phyloP scores from a whole-genome alignment of 176 grass and related monocot genomes.

The Puccinellia tenuiflora region DNA sequence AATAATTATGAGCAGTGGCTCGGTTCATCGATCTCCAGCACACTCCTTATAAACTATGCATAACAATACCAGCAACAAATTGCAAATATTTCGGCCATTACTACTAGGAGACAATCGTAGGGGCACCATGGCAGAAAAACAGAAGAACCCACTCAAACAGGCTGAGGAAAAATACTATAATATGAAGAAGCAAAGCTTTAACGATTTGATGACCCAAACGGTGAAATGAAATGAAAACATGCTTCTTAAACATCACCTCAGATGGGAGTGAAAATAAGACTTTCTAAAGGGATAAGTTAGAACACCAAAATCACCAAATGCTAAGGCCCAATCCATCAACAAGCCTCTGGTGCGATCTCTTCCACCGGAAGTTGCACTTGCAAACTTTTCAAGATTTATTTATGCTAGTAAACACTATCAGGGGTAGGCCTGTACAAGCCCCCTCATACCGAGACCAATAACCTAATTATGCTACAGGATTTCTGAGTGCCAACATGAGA shows the following conservation, averaged over 20 bases:
- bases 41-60: not conserved
- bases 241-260: not conserved
- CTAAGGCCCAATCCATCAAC: not conserved
- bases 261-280: not conserved
- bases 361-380: not conserved
- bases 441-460: not conserved
- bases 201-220: not conserved
- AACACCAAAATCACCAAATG: not conserved
- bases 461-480: not conserved
- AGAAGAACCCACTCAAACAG: not conserved
- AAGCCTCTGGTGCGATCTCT: not conserved
- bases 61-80: not conserved
- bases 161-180: not conserved
- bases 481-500: not conserved
- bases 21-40: not conserved
- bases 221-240: not conserved
- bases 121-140: not conserved
- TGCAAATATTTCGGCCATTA: not conserved
- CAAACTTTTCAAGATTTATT: not conserved
- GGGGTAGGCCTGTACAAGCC: no score
- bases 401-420: not conserved
- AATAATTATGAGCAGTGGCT: not conserved
- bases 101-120: not conserved
- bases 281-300: not conserved
- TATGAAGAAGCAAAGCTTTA: not conserved